Evolutionary conservation across 768 basidiomycete genomes (phyloP), one percentile per base, ranked within the genome.

Genomic region (Agaricus blazei): DNA sequence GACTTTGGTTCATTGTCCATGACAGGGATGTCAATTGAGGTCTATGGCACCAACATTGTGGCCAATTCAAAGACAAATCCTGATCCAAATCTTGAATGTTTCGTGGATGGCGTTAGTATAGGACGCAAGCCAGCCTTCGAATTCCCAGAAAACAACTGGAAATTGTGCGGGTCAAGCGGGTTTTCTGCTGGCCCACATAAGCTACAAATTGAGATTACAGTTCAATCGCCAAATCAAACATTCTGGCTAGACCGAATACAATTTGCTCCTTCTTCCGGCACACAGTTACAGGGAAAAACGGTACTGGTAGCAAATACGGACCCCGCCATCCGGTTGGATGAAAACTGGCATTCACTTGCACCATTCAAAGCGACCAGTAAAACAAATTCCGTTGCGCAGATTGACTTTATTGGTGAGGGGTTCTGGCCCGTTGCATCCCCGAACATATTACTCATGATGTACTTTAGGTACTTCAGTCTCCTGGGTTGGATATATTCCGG

Each of bases 161-260:
- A 47, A 5, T 59, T 67, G 36, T 68, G 67, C 48, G 47, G 54
- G 7, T 52, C 60, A 23, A 37, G 52, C 19, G 54, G 49, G 3
- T 52, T 68, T 24, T 23, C 46, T 2, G 65, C 64, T 51, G 69
- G 67, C 2, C 52, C 51, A 14, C 69, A 70, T 52, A 66, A 6
- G 62, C 59, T 5, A 58, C 65, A n/a, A 63, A 64, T 36, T 62
- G 4, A 63, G 59, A 3, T 48, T 50, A 57, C 6, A 19, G 24
- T 41, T 15, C 23, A 45, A 23, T 29, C 41, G 40, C 46, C 53
- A 4, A 47, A 52, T 6, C 64, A 64, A 9, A 63, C 65, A 2
- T 70, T 68, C 49, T 68, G 58, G 60, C 54, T 68, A 19, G 69
- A 70, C 37, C 14, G 49, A 7, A 62, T 70, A n/a, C 54, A 62